A percentile compares a stretch with the other conserved stretches of the same genome.
Evolutionary conservation across 441 rosid genomes (phyloP).

Genomic region (Populus hybrid): DNA sequence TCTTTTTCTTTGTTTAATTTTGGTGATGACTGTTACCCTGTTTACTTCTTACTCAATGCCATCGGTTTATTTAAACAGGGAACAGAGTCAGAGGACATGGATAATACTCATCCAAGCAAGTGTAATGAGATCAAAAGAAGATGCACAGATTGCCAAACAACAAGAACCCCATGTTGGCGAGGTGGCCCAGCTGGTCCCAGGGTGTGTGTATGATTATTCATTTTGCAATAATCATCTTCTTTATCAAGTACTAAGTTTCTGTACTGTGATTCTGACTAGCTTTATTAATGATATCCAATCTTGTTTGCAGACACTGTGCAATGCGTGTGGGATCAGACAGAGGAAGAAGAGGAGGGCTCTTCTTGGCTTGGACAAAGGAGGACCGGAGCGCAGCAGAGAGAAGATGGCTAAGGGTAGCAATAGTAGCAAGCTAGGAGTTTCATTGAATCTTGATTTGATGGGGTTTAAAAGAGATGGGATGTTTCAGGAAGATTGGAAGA

Average conservation of each 20-base stretch:
- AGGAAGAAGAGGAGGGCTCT: constrained; percentile 53
- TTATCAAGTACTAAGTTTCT: neutral
- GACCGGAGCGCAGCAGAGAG: constrained; percentile 25
- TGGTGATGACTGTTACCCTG: neutral
- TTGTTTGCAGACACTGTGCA: constrained; percentile 67
- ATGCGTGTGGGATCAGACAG: constrained; percentile 88
- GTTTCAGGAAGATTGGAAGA: constrained; percentile 44
- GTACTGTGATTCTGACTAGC: neutral
- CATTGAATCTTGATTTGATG: constrained; percentile 39
- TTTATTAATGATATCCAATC: neutral
- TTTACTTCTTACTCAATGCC: neutral
- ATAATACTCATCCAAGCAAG: neutral
- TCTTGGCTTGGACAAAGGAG: constrained; percentile 38
- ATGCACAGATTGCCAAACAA: constrained; percentile 79
- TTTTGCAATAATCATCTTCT: neutral
- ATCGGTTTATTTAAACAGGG: constrained; percentile 15
- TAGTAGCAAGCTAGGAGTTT: constrained; percentile 28
- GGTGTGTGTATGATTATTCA: constrained; percentile 26
- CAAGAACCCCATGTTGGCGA: constrained; percentile 94
- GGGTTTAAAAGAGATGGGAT: constrained; percentile 47
- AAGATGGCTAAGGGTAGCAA: constrained; percentile 20
- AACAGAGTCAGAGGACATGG: constrained; percentile 14
- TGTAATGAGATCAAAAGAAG: constrained; percentile 41
- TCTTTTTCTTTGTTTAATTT: neutral
- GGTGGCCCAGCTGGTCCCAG: constrained; percentile 95